phyloP scores from a whole-genome alignment of 768 basidiomycete genomes.

The Serendipita indica region DNA sequence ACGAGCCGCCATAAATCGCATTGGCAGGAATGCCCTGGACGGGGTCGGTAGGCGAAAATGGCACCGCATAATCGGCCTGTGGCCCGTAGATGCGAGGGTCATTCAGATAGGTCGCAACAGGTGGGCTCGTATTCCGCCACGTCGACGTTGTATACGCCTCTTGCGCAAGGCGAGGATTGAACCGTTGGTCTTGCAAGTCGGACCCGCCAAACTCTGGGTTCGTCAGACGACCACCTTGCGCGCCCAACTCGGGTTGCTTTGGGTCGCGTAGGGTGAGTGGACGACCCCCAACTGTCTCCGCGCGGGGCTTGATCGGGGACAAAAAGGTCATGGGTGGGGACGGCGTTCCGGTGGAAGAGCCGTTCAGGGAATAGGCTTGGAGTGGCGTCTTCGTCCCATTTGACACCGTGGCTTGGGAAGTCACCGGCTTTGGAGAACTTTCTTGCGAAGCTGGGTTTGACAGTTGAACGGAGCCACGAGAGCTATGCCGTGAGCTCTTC shows the following conservation, averaged over 20 bases:
- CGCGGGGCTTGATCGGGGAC: slow-evolving; percentile 39
- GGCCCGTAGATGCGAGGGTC: not conserved
- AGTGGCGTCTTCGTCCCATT: not conserved
- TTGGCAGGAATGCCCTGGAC: not conserved
- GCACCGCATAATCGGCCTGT: not conserved
- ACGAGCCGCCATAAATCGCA: not conserved
- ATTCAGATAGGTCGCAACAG: not conserved
- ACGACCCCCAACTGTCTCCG: slow-evolving; percentile 75
- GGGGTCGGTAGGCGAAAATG: not conserved
- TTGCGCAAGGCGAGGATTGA: not conserved
- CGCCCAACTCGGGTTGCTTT: not conserved
- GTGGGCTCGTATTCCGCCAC: not conserved
- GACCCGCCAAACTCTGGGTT: not conserved
- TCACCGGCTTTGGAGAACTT: not conserved
- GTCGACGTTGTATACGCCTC: not conserved
- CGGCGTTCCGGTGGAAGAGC: slow-evolving; percentile 19
- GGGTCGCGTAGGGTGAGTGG: slow-evolving; percentile 29
- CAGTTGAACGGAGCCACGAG: slow-evolving; percentile 10
- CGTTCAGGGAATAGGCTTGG: not conserved
- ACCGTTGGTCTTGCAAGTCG: not conserved
- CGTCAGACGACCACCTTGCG: not conserved
- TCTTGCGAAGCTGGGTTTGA: slow-evolving; percentile 7
- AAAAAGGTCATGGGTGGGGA: slow-evolving; percentile 29
- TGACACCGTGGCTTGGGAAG: not conserved
- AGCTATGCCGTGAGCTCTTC: slow-evolving; percentile 11